Evolutionary conservation across 1,284 basidiomycete species (phyloP).

Genomic region (Papiliotrema fonsecae): DNA sequence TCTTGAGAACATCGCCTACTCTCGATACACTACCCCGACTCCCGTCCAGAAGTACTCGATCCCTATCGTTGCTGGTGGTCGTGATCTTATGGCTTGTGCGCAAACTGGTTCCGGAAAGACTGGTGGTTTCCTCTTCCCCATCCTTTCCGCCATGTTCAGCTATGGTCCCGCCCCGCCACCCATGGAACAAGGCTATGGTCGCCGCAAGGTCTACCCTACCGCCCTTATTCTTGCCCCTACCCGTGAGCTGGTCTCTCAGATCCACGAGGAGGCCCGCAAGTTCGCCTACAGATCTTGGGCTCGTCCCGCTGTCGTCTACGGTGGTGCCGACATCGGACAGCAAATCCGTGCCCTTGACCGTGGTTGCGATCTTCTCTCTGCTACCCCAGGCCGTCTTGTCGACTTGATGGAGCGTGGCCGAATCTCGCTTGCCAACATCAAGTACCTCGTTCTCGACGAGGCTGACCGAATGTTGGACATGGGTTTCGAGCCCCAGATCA

Average conservation of each 20-base stretch:
- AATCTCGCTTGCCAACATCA: conserved; percentile 93
- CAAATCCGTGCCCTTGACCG: conserved; percentile 93
- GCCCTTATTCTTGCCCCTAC: conserved; percentile 95
- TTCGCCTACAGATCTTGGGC: conserved; percentile 99
- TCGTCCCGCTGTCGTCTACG: conserved; percentile 96
- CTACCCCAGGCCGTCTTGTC: conserved; percentile 97
- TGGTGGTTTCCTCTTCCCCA: conserved; percentile 98
- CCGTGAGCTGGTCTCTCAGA: conserved; percentile 97
- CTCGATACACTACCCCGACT: conserved; percentile 91
- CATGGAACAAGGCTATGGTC: conserved; percentile 57
- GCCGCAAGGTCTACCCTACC: conserved; percentile 92
- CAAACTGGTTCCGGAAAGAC: conserved; percentile 99
- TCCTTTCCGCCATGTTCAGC: conserved; percentile 88
- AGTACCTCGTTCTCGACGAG: conserved; percentile 97
- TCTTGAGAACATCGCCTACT: conserved; percentile 88
- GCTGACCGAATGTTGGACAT: conserved; percentile 99
- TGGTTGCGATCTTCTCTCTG: conserved; percentile 93
- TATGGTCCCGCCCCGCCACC: conserved; percentile 66
- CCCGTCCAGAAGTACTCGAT: conserved; percentile 99
- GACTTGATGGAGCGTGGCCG: conserved; percentile 97
- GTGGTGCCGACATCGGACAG: conserved; percentile 94
- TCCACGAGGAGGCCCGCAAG: conserved; percentile 98
- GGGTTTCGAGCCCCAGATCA: conserved; percentile 99
- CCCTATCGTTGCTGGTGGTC: conserved; percentile 83
- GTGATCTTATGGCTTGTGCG: conserved; percentile 99